phyloP scores from a whole-genome alignment of 2,329 filamentous ascomycete genomes.

The Hypoxylon sp. region DNA sequence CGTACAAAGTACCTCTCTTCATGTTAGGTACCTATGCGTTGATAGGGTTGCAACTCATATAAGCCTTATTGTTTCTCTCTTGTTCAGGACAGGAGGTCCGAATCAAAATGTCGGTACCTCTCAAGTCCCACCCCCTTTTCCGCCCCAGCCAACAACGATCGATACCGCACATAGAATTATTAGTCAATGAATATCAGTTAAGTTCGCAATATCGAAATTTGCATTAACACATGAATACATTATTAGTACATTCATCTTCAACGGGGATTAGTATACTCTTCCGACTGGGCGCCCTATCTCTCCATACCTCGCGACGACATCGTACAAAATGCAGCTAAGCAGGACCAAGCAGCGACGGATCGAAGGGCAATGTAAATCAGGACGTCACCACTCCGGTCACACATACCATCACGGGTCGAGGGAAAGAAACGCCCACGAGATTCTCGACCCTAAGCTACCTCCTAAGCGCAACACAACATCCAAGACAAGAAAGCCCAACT shows the following conservation, averaged over 20 bases:
- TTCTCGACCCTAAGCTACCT: neutral
- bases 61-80: neutral
- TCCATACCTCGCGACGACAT: neutral
- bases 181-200: constrained; percentile 4
- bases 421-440: constrained; percentile 21
- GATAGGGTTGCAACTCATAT: neutral
- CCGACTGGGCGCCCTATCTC: neutral
- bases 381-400: neutral
- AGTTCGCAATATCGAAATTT: neutral
- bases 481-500: constrained; percentile 2
- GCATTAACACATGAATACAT: neutral
- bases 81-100: neutral
- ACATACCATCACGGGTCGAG: constrained; percentile 6
- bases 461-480: neutral
- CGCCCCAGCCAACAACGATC: neutral
- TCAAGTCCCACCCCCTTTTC: neutral
- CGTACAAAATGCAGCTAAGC: neutral
- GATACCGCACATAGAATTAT: neutral
- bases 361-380: no score
- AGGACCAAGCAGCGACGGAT: no score
- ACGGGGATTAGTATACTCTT: neutral
- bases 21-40: no score
- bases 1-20: neutral
- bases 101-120: no score
- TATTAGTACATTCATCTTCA: neutral